A percentile compares a stretch with the other conserved stretches of the same genome.
Evolutionary conservation across 345 rosid genomes (phyloP).

Genomic region (Tarenaya hassleriana): DNA sequence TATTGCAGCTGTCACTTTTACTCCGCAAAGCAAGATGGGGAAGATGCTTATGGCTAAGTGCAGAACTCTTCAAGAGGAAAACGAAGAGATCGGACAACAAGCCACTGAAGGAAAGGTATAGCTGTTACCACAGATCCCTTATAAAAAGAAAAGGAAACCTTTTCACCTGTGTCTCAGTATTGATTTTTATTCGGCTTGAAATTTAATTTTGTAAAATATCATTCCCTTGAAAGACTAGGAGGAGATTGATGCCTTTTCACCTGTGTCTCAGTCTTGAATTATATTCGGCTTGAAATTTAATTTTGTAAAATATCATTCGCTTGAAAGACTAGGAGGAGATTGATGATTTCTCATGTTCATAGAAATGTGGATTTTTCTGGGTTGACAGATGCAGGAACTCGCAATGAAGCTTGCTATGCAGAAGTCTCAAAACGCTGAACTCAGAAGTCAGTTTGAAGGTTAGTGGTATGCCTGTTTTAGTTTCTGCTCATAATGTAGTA

Average conservation of each 20-base stretch:
- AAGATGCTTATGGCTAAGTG: conserved; percentile 95
- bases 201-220: not conserved
- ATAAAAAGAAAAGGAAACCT: not conserved
- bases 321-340: not conserved
- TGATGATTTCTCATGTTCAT: conserved; percentile 9
- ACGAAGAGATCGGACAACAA: conserved; percentile 93
- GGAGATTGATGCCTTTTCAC: too few relatives aligned
- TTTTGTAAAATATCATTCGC: not conserved
- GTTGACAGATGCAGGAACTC: conserved; percentile 74
- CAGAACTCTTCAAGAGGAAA: conserved; percentile 89
- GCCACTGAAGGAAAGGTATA: conserved; percentile 94
- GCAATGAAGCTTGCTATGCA: conserved; percentile 79
- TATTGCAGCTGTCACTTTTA: conserved; percentile 78
- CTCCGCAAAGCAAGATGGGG: conserved; percentile 89
- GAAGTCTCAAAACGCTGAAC: conserved; percentile 75
- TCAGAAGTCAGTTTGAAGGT: conserved; percentile 92
- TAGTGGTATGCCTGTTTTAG: conserved; percentile 12
- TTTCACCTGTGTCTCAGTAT: not conserved
- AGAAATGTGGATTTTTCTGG: conserved; percentile 13
- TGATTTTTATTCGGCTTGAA: conserved; percentile 5
- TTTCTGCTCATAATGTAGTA: not conserved
- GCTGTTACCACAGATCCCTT: not conserved
- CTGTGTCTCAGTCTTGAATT: conserved; percentile 5
- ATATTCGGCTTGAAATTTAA: not conserved
- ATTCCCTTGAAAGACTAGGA: not conserved